These are phyloP conservation scores for Cordyceps pruinosa DNA, from an alignment of 2,329 filamentous ascomycete genomes.

Conservation along the genomic window DNA sequence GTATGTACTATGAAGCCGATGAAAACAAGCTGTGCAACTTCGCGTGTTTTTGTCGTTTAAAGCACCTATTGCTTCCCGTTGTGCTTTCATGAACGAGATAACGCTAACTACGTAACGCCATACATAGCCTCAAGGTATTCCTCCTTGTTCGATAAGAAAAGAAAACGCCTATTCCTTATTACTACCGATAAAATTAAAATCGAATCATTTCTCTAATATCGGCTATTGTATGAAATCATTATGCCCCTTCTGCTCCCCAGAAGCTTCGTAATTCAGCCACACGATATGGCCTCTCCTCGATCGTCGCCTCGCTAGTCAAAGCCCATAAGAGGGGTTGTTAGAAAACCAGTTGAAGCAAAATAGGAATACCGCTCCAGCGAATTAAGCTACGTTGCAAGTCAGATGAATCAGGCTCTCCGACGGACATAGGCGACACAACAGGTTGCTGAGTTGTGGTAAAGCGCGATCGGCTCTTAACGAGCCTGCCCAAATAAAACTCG, in stretches of 20 bases:
- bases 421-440: no score
- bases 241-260: conserved; percentile 11
- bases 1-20: background rate
- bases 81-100: conserved; percentile 6
- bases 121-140: conserved; percentile 10
- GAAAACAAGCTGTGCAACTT: background rate
- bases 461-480: no score
- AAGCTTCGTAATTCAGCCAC: conserved; percentile 9
- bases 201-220: conserved; percentile 7
- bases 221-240: conserved; percentile 9
- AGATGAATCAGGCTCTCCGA: no score
- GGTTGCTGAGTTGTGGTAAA: no score
- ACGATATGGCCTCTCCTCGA: conserved; percentile 1
- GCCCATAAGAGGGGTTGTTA: conserved; percentile 8
- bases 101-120: conserved; percentile 12
- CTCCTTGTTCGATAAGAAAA: conserved; percentile 4
- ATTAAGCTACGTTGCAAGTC: no score
- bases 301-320: conserved; percentile 11
- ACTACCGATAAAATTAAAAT: conserved; percentile 11
- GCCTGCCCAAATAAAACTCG: no score
- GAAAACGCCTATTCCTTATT: conserved; percentile 13
- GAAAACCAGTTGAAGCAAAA: conserved; percentile 7
- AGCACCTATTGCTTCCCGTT: background rate
- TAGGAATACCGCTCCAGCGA: no score
- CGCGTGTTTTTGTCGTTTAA: background rate